phyloP scores from a whole-genome alignment of 140 eudicot species.

The Cichorium intybus region DNA sequence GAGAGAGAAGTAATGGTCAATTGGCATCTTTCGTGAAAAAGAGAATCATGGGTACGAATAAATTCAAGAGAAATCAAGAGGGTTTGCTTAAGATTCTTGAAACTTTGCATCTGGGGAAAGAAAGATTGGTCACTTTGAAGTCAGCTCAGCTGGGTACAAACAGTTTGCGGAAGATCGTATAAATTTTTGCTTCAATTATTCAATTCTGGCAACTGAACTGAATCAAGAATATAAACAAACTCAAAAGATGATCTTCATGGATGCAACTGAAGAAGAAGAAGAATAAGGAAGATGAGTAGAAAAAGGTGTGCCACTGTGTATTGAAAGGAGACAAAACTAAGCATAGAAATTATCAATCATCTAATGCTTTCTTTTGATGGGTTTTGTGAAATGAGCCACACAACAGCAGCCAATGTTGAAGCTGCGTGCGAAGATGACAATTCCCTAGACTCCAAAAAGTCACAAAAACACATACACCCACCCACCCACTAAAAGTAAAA shows the following conservation, averaged over 20 bases:
- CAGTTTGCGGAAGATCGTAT: slow-evolving; percentile 18
- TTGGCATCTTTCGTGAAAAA: slow-evolving; percentile 26
- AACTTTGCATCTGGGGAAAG: slow-evolving; percentile 30
- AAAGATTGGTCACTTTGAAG: slow-evolving; percentile 20
- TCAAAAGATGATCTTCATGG: slow-evolving; percentile 21
- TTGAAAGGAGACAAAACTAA: slow-evolving; percentile 26
- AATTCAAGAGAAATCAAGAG: slow-evolving; percentile 13
- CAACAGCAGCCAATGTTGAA: slow-evolving; percentile 47
- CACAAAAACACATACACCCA: slow-evolving; percentile 13
- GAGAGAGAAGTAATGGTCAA: slow-evolving; percentile 25
- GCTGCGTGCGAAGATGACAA: slow-evolving; percentile 19
- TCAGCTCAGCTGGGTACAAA: slow-evolving; percentile 13
- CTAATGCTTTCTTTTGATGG: slow-evolving; percentile 35
- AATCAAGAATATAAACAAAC: slow-evolving; percentile 17
- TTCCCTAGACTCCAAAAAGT: slow-evolving; percentile 25
- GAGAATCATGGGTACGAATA: slow-evolving; percentile 21
- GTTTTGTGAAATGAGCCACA: slow-evolving; percentile 36
- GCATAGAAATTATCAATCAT: slow-evolving; percentile 33
- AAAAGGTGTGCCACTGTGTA: slow-evolving; percentile 33
- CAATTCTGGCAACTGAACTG: slow-evolving; percentile 18
- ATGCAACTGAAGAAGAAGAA: slow-evolving; percentile 1
- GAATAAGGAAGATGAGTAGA: slow-evolving; percentile 6
- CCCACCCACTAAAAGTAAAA: slow-evolving; percentile 16
- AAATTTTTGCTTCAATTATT: slow-evolving; percentile 21
- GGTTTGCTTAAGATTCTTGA: slow-evolving; percentile 7